Percentiles rank a stretch among this genome's conserved stretches.
These are phyloP conservation scores for Peronospora destructor DNA, from an alignment of 352 stramenopile species.

Conservation along the genomic window DNA sequence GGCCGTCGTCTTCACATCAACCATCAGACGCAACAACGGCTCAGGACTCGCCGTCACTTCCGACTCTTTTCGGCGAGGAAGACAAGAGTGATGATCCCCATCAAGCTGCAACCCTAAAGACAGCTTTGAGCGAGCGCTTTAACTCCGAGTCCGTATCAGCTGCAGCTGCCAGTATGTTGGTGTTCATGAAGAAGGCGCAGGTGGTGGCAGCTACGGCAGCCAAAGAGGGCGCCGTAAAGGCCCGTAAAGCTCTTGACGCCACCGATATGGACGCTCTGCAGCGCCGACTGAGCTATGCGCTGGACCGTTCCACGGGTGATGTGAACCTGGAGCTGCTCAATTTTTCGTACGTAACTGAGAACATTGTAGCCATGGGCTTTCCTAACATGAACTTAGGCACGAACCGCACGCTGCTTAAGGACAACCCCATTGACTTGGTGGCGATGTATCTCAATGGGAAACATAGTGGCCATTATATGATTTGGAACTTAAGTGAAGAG, in stretches of 20 bases:
- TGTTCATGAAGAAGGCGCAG: slow-evolving; percentile 82
- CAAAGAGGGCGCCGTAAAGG: slow-evolving; percentile 72
- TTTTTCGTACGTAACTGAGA: slow-evolving; percentile 87
- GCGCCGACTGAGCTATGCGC: slow-evolving; percentile 64
- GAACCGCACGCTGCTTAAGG: slow-evolving; percentile 69
- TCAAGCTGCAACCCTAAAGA: slow-evolving; percentile 44
- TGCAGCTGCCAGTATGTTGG: slow-evolving; percentile 65
- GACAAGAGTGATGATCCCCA: slow-evolving; percentile 36
- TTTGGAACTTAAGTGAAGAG: slow-evolving; percentile 98
- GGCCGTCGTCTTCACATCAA: slow-evolving; percentile 11
- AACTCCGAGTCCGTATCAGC: slow-evolving; percentile 65
- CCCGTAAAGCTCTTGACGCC: slow-evolving; percentile 69
- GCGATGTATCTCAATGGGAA: slow-evolving; percentile 91
- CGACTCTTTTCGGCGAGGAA: slow-evolving; percentile 28
- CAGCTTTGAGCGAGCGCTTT: slow-evolving; percentile 53
- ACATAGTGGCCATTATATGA: slow-evolving; percentile 94
- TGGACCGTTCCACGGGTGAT: slow-evolving; percentile 70
- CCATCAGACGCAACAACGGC: slow-evolving; percentile 3
- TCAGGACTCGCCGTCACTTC: slow-evolving; percentile 6
- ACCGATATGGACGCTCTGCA: slow-evolving; percentile 85
- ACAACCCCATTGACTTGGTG: slow-evolving; percentile 89
- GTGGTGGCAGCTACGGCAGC: slow-evolving; percentile 60
- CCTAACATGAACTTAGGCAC: slow-evolving; percentile 79
- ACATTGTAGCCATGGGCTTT: slow-evolving; percentile 88
- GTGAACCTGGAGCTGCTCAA: slow-evolving; percentile 86